phyloP scores from a whole-genome alignment of 2,329 filamentous ascomycete genomes.

The Ceratocystis cubensis region DNA sequence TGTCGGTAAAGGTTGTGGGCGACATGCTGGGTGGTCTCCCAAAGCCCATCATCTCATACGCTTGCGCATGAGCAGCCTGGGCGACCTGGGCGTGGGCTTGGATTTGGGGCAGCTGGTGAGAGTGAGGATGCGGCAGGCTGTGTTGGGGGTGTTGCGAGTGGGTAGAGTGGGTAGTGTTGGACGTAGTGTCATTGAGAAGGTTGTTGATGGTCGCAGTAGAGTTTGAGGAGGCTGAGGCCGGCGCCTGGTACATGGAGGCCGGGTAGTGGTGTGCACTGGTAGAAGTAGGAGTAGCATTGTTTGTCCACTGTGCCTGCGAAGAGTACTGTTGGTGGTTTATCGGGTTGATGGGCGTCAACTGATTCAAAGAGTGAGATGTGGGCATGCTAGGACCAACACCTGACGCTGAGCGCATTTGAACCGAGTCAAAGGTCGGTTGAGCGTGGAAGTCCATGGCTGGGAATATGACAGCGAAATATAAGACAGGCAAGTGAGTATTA shows the following conservation, averaged over 20 bases:
- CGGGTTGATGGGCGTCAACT: constrained; percentile 10
- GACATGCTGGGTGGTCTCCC: constrained; percentile 17
- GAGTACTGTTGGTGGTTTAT: constrained; percentile 9
- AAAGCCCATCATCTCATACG: constrained; percentile 16
- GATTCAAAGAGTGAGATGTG: neutral
- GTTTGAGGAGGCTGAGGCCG: constrained; percentile 11
- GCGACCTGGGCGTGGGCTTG: neutral
- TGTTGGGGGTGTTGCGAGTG: constrained; percentile 7
- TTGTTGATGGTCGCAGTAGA: constrained; percentile 15
- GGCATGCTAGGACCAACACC: neutral
- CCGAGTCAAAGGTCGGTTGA: constrained; percentile 10
- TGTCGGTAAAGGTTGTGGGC: constrained; percentile 17
- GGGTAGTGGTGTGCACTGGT: constrained; percentile 7
- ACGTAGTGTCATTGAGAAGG: constrained; percentile 16
- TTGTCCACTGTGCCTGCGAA: constrained; percentile 9
- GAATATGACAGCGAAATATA: neutral
- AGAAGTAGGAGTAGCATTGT: neutral
- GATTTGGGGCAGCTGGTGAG: constrained; percentile 6
- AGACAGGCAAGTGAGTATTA: neutral
- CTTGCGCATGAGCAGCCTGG: neutral
- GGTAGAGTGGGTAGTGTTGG: neutral
- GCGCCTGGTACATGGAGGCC: constrained; percentile 12
- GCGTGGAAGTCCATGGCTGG: constrained; percentile 13
- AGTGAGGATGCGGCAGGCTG: neutral
- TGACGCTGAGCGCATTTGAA: constrained; percentile 16